Conservation (phyloP, 352 stramenopile species). For the Hyaloperonospora arabidopsidis region DNA sequence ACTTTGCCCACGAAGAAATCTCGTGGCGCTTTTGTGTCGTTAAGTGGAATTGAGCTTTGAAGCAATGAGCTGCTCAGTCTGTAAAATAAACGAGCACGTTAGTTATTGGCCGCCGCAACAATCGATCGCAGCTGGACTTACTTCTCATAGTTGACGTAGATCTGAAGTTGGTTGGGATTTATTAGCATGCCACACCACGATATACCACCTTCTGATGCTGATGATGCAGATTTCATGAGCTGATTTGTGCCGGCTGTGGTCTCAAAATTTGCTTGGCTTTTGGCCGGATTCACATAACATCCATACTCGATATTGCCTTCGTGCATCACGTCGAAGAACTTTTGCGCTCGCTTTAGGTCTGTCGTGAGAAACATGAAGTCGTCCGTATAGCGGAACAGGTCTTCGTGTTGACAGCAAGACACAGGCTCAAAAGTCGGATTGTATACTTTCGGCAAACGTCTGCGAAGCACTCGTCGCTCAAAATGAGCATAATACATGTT, state of each 20-base stretch:
- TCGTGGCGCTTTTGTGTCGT: conserved; percentile 44
- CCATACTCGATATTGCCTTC: conserved; percentile 52
- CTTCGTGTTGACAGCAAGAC: conserved; percentile 42
- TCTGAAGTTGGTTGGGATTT: conserved; percentile 41
- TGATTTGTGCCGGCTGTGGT: neutral
- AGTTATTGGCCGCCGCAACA: neutral
- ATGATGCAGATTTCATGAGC: conserved; percentile 14
- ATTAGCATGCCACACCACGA: conserved; percentile 69
- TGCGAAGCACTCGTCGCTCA: conserved; percentile 49
- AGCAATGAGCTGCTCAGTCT: conserved; percentile 32
- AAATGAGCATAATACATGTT: conserved; percentile 80
- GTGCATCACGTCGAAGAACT: conserved; percentile 57
- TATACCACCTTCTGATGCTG: conserved; percentile 17
- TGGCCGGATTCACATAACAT: conserved; percentile 52
- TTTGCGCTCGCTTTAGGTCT: conserved; percentile 35
- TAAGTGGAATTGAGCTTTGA: conserved; percentile 42
- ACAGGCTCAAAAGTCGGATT: conserved; percentile 8
- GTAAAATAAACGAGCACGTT: conserved; percentile 6
- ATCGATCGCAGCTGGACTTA: conserved; percentile 17
- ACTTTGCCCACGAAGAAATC: conserved; percentile 62
- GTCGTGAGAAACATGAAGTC: conserved; percentile 71
- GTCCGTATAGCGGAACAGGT: conserved; percentile 67
- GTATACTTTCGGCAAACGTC: conserved; percentile 27
- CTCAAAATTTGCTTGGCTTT: conserved; percentile 64
- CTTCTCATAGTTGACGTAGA: conserved; percentile 79